Evolutionary conservation across 2,329 filamentous ascomycete genomes (phyloP), one percentile per base, ranked within the genome.

Genomic region (Botryotinia narcissicola): DNA sequence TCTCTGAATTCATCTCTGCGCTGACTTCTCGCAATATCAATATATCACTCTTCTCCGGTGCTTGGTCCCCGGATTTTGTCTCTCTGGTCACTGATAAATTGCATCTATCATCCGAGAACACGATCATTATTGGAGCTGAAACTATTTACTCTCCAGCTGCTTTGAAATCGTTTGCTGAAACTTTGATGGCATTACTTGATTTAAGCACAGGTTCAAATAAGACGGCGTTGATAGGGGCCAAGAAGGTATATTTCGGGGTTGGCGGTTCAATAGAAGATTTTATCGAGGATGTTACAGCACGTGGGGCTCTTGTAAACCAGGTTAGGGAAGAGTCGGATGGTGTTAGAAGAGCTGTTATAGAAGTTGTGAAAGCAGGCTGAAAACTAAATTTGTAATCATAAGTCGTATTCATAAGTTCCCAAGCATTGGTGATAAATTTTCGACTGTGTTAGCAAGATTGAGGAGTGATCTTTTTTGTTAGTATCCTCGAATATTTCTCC

Each of bases 241-340:
- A 96, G 84, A 88, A 89, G 76, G 86, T 95, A 18, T 96, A 96
- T 82, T 96, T 96, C 82, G 93, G 93, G 4, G 93, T 96, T 8
- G 93, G 93, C 0, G 93, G 93, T 0, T 94, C 92, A 32, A 86
- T 96, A 35, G 91, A 94, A 80, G 92, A 93, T 76, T 93, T 96
- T 77, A 83, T 90, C 66, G 82, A 85, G 69, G 84, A 83, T 75
- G 86, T 89, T 60, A 83, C 83, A 72, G 82, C 80, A 0, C 84
- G 84, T 54, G 89, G 88, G 3, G 85, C 83, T 18, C 75, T 77
- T 4, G 85, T 91, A 51, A 81, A 84, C 59, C 83, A 84, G 67
- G 76, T 91, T 48, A 84, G 87, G 73, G 88, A 91, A 78, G 89
- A 91, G 79, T 84, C 84, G 0, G 87, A 89, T 64, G 89, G 89